Percentiles rank a stretch among this genome's conserved stretches.
Evolutionary conservation across 148 eudicot genomes (phyloP).

Genomic region (Fallopia convolvulus): DNA sequence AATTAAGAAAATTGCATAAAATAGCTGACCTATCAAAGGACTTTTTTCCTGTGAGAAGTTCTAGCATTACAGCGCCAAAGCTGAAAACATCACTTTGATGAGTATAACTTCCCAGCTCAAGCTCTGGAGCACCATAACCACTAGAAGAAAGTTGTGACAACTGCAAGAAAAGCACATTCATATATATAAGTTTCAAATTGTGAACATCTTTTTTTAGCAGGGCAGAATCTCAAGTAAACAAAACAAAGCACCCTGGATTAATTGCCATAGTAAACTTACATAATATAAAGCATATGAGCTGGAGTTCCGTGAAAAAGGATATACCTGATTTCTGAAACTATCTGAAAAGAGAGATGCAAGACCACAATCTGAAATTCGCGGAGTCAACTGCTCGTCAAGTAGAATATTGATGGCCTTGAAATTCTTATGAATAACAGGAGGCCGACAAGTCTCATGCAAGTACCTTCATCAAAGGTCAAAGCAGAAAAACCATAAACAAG

Average conservation of each 20-base stretch:
- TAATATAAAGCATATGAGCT: background rate
- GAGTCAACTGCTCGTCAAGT: constrained; percentile 56
- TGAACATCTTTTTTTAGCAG: background rate
- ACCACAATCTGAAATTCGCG: constrained; percentile 64
- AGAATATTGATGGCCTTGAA: constrained; percentile 71
- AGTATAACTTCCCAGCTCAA: constrained; percentile 66
- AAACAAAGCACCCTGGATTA: background rate
- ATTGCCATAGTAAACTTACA: background rate
- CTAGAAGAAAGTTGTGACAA: constrained; percentile 44
- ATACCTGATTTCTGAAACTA: constrained; percentile 59
- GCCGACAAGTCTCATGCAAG: constrained; percentile 62
- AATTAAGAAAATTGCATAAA: background rate
- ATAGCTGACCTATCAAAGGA: constrained; percentile 50
- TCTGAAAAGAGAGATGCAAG: constrained; percentile 48
- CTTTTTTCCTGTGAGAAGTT: constrained; percentile 60
- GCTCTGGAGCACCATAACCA: constrained; percentile 76
- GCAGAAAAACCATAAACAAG: background rate
- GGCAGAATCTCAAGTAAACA: background rate
- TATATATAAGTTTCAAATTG: background rate
- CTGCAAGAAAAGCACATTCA: constrained; percentile 24
- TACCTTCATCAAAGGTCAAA: constrained; percentile 24
- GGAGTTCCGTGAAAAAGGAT: background rate
- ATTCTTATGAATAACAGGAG: constrained; percentile 59
- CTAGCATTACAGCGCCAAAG: constrained; percentile 76
- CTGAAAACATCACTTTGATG: constrained; percentile 64